Base-by-base conservation (phyloP, 108 stramenopile species). In the Cylindrotheca fusiformis region DNA sequence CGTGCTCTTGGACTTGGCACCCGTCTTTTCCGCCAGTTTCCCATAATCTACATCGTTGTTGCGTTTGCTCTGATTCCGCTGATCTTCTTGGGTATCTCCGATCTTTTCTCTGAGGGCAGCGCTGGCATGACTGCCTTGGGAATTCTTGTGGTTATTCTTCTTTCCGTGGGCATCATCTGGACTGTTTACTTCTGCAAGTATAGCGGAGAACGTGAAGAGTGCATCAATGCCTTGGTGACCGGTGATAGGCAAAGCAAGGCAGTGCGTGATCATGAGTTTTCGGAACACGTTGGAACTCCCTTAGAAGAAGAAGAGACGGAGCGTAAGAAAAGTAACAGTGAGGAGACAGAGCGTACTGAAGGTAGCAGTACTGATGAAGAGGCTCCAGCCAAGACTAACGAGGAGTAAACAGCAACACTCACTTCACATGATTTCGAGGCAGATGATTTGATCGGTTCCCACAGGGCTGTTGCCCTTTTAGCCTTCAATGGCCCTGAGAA, bases 61-160 rank as follows among this genome's bases (percentile, higher is more conserved):
- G 67, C 85, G 48, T 93, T 90, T 72, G 67, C 86, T 31, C 23
- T 79, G 44, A 50, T 86, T 28, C 91, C 91, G 10, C 55, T 84
- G 5, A 14, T 80, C 30, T 55, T 93, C 47, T 58, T 88, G 52
- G 91, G 85, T 41, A 21, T 88, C n/a, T 77, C 77, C 28, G 44
- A 62, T 17, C 29, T 84, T 55, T 89, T 89, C 67, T 60, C 61
- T 6, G 69, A 82, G 49, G 74, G 70, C 28, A 63, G 69, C 8
- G 73, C 69, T 67, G 90, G 84, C 46, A 75, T 85, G 48, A 86
- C 78, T 29, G 85, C 78, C 0, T 61, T 91, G 58, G 90, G 88
- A 49, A 59, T 68, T 4, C 67, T 87, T 48, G 6, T 94, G 22
- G 54, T 77, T 29, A 23, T 84, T 24, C 25, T 82, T 22, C 26